A percentile compares a stretch with the other conserved stretches of the same genome.
These are phyloP conservation scores for Dryas alaskensis DNA, from an alignment of 306 rosid genomes.

Conservation along the genomic window DNA sequence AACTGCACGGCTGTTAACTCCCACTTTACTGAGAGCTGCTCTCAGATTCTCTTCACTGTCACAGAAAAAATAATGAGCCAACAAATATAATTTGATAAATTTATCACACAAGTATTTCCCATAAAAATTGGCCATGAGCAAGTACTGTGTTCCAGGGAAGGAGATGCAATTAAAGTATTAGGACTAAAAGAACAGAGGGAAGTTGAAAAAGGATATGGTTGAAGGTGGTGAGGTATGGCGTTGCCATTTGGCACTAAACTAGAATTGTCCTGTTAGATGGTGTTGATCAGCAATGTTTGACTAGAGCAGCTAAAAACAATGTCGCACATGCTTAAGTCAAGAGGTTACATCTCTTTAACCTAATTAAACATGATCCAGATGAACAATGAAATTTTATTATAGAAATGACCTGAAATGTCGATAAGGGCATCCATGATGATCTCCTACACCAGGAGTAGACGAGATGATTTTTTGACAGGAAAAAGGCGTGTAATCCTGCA, in stretches of 20 bases:
- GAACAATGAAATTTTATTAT: conserved; percentile 10
- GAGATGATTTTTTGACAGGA: conserved; percentile 80
- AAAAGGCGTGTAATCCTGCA: conserved; percentile 88
- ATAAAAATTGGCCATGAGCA: not conserved
- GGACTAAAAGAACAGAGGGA: not conserved
- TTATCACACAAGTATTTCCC: not conserved
- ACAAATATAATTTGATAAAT: not conserved
- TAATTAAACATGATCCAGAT: not conserved
- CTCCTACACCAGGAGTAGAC: conserved; percentile 86
- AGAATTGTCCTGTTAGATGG: not conserved
- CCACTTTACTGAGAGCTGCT: conserved; percentile 88
- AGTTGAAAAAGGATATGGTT: not conserved
- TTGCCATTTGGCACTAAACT: not conserved
- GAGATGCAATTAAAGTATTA: not conserved
- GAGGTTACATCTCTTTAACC: not conserved
- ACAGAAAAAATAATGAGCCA: conserved; percentile 27
- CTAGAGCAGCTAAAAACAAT: not conserved
- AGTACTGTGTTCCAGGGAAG: not conserved
- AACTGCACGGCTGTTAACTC: conserved; percentile 63
- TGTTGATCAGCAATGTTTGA: conserved; percentile 7
- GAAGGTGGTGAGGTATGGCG: not conserved
- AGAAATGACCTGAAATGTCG: conserved; percentile 79
- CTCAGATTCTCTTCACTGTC: conserved; percentile 82
- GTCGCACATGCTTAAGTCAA: not conserved
- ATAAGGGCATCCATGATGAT: conserved; percentile 99